Percentiles rank a stretch among this genome's conserved stretches.
phyloP scores from a whole-genome alignment of 2,329 filamentous ascomycete species.

The Cercospora sesami region DNA sequence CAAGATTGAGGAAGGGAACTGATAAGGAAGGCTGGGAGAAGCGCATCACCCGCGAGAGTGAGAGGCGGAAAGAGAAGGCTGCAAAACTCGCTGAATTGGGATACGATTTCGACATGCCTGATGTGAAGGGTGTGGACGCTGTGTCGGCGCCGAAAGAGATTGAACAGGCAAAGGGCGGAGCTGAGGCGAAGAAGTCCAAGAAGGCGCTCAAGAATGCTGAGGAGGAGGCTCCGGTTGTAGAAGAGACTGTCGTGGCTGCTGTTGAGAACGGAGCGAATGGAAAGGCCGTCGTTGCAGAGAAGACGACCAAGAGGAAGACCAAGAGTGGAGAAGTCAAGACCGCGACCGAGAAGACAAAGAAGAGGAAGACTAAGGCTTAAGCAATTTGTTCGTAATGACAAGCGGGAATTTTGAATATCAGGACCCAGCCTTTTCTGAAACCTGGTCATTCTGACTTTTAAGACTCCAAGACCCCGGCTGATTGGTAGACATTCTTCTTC shows the following conservation, averaged over 20 bases:
- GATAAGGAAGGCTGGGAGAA: slow-evolving; percentile 76
- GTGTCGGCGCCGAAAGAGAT: slow-evolving; percentile 47
- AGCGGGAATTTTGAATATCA: not conserved
- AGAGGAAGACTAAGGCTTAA: slow-evolving; percentile 25
- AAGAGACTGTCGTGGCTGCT: slow-evolving; percentile 17
- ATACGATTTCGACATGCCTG: slow-evolving; percentile 77
- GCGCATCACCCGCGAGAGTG: slow-evolving; percentile 71
- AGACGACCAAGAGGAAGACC: slow-evolving; percentile 27
- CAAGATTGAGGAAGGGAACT: slow-evolving; percentile 70
- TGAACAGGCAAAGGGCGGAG: slow-evolving; percentile 34
- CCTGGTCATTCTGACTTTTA: not conserved
- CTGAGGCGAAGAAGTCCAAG: slow-evolving; percentile 35
- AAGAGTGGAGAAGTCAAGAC: slow-evolving; percentile 17
- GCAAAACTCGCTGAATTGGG: slow-evolving; percentile 76
- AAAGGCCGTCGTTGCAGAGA: slow-evolving; percentile 19
- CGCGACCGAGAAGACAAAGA: slow-evolving; percentile 22
- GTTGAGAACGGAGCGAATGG: slow-evolving; percentile 12
- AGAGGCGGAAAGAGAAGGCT: slow-evolving; percentile 66
- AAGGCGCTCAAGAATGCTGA: slow-evolving; percentile 19
- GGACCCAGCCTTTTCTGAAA: not conserved
- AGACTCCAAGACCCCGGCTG: too few relatives aligned
- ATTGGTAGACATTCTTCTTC: too few relatives aligned
- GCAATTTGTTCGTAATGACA: not conserved
- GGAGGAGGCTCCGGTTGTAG: slow-evolving; percentile 18
- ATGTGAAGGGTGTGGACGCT: slow-evolving; percentile 64